These are phyloP conservation scores for Sporothrix euskadiensis DNA, from an alignment of 2,329 filamentous ascomycete genomes.

Conservation along the genomic window DNA sequence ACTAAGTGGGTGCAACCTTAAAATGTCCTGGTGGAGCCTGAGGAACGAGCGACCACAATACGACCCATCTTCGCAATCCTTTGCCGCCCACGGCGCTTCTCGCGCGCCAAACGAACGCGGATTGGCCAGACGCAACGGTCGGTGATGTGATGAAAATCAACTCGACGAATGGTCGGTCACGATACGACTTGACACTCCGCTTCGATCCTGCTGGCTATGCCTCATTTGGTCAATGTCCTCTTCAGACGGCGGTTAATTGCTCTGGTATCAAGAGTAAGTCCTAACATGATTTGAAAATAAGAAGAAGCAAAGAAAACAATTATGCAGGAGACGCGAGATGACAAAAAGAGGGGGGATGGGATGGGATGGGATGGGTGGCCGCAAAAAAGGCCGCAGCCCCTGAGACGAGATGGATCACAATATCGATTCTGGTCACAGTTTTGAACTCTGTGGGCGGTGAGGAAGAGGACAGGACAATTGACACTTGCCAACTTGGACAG, in stretches of 20 bases:
- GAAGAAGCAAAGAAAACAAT: neutral
- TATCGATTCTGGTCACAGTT: neutral
- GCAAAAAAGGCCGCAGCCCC: neutral
- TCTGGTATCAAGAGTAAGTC: neutral
- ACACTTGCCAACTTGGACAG: neutral
- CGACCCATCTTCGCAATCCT: neutral
- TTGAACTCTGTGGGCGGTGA: neutral
- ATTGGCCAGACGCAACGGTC: neutral
- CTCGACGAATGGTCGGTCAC: neutral
- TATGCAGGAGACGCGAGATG: neutral
- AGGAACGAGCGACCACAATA: neutral
- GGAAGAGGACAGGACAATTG: neutral
- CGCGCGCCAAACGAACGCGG: constrained; percentile 21
- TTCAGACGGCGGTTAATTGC: constrained; percentile 12
- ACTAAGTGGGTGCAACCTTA: constrained; percentile 15
- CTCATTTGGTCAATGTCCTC: neutral
- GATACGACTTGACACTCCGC: neutral
- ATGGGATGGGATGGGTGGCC: neutral
- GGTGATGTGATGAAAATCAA: constrained; percentile 12
- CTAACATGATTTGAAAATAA: neutral
- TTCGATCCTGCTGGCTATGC: constrained; percentile 5
- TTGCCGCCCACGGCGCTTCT: constrained; percentile 26
- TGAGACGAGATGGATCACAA: neutral
- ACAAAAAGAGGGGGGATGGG: neutral
- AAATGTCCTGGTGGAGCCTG: neutral